These are phyloP conservation scores for Fusarium nelsonii DNA, from an alignment of 2,329 filamentous ascomycete genomes.

Conservation along the genomic window DNA sequence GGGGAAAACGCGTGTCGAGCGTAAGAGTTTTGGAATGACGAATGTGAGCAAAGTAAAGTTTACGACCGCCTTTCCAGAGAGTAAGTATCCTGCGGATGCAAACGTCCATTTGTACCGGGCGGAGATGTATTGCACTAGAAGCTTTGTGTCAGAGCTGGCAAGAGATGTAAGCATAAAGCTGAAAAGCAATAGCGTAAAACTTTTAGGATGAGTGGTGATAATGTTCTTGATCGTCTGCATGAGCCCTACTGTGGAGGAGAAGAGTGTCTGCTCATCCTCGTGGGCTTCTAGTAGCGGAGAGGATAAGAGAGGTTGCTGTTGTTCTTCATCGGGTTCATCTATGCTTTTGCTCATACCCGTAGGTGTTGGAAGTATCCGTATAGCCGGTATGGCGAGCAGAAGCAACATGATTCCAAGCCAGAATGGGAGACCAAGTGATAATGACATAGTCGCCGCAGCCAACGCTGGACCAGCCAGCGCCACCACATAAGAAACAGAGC, in stretches of 20 bases:
- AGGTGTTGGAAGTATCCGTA: constrained; percentile 30
- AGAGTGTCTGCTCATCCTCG: constrained; percentile 27
- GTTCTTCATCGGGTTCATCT: constrained; percentile 48
- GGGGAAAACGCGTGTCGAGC: background rate
- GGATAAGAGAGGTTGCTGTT: constrained; percentile 55
- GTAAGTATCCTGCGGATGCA: constrained; percentile 60
- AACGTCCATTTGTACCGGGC: constrained; percentile 62
- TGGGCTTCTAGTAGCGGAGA: constrained; percentile 56
- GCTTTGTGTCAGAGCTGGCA: constrained; percentile 64
- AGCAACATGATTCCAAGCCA: constrained; percentile 39
- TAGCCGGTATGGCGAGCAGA: constrained; percentile 26
- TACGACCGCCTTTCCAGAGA: constrained; percentile 62
- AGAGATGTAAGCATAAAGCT: constrained; percentile 63
- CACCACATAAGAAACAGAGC: constrained; percentile 62
- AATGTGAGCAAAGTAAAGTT: constrained; percentile 61
- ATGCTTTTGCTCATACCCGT: no score
- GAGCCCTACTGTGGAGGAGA: constrained; percentile 35
- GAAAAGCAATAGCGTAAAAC: constrained; percentile 58
- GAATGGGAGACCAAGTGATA: constrained; percentile 60
- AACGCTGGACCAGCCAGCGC: constrained; percentile 61
- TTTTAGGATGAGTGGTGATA: constrained; percentile 55
- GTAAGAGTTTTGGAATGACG: constrained; percentile 56
- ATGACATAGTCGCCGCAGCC: constrained; percentile 60
- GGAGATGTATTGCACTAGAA: constrained; percentile 64
- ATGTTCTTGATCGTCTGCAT: constrained; percentile 50